Evolutionary conservation across 164 flowering plant genomes (phyloP).

Genomic region (Warburgia ugandensis): DNA sequence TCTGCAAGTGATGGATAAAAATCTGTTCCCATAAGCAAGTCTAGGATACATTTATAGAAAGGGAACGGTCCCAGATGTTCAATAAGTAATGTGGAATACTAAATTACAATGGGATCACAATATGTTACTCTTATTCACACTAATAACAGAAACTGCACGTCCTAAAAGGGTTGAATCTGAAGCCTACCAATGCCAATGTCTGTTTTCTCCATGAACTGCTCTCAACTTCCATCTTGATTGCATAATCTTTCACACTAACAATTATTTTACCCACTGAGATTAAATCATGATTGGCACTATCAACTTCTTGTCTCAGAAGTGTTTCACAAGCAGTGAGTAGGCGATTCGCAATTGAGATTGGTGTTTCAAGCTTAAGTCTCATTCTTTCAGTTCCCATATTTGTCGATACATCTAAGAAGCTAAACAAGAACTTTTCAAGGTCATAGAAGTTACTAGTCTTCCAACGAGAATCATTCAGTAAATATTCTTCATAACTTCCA

Average conservation of each 20-base stretch:
- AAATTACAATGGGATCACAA: background rate
- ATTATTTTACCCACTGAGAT: constrained; percentile 40
- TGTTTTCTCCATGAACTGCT: constrained; percentile 68
- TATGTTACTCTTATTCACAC: background rate
- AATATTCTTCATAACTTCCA: constrained; percentile 15
- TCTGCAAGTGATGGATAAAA: constrained; percentile 37
- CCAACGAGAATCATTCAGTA: constrained; percentile 26
- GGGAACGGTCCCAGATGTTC: background rate
- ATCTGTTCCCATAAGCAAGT: constrained; percentile 2
- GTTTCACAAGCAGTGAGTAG: constrained; percentile 57
- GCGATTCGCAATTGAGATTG: constrained; percentile 71
- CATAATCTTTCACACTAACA: constrained; percentile 49
- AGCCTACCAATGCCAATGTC: constrained; percentile 52
- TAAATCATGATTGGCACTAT: constrained; percentile 60
- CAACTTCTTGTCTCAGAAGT: constrained; percentile 46
- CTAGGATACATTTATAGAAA: background rate
- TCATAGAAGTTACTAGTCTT: constrained; percentile 42
- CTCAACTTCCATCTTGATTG: constrained; percentile 60
- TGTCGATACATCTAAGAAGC: constrained; percentile 81
- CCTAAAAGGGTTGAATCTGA: background rate
- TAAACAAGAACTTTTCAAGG: constrained; percentile 69
- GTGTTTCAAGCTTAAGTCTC: constrained; percentile 89
- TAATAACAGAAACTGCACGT: background rate
- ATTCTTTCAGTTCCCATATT: constrained; percentile 75
- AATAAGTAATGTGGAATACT: background rate